Conservation (phyloP, 306 rosid genomes). For the Acacia confusa region DNA sequence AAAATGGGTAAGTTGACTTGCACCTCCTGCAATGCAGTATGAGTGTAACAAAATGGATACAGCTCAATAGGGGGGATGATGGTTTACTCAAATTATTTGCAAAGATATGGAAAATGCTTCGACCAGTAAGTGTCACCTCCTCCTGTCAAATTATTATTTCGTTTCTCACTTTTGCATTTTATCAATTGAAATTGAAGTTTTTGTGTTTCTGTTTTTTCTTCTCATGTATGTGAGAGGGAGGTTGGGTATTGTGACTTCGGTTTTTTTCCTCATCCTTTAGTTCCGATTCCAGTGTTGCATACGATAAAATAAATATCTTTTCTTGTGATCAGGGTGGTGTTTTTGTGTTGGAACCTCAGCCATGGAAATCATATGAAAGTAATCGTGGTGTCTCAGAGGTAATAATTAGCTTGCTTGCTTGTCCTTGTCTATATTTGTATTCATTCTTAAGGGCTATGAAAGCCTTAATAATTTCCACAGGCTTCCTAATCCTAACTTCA, state of each 20-base stretch:
- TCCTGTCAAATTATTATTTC: conserved; percentile 4
- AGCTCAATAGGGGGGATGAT: conserved; percentile 95
- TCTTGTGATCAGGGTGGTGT: conserved; percentile 76
- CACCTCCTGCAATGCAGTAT: conserved; percentile 61
- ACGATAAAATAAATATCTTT: not conserved
- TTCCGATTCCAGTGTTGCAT: not conserved
- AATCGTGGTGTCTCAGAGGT: conserved; percentile 48
- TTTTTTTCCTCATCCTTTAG: not conserved
- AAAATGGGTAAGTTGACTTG: conserved; percentile 20
- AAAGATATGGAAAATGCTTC: conserved; percentile 80
- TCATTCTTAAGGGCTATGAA: conserved; percentile 13
- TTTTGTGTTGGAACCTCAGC: conserved; percentile 95
- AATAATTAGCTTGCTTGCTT: conserved; percentile 11
- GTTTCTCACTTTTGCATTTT: not conserved
- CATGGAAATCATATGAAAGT: conserved; percentile 83
- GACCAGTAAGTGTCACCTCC: conserved; percentile 51
- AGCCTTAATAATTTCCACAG: conserved; percentile 7
- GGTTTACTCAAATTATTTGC: conserved; percentile 79
- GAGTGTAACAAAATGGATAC: conserved; percentile 96
- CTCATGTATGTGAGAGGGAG: not conserved
- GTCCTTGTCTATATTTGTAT: not conserved
- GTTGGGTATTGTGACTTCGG: not conserved
- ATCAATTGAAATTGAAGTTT: not conserved
- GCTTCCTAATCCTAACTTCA: not conserved
- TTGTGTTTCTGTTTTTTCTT: not conserved